These are phyloP conservation scores for Penicillium italicum DNA, from an alignment of 2,329 filamentous ascomycete genomes.

Conservation along the genomic window DNA sequence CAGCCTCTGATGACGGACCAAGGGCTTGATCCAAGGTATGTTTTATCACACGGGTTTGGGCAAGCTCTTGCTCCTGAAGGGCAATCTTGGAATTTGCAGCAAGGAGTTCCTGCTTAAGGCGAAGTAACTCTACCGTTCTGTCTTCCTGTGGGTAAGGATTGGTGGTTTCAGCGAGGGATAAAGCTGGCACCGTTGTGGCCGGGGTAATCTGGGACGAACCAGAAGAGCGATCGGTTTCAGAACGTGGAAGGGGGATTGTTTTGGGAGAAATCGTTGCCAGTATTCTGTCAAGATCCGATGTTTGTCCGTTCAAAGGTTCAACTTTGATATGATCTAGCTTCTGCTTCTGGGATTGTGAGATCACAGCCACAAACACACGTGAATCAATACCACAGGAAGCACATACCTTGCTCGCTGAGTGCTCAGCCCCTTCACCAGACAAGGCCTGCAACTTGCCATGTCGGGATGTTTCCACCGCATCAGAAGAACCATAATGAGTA, in stretches of 20 bases:
- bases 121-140: constrained; percentile 51
- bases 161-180: constrained; percentile 9
- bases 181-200: constrained; percentile 9
- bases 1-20: constrained; percentile 52
- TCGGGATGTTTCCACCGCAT: constrained; percentile 35
- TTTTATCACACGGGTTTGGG: constrained; percentile 58
- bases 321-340: constrained; percentile 43
- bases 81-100: constrained; percentile 57
- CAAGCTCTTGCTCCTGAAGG: constrained; percentile 59
- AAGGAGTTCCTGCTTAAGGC: constrained; percentile 56
- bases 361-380: neutral
- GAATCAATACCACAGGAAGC: neutral
- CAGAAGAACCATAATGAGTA: constrained; percentile 26
- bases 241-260: constrained; percentile 11
- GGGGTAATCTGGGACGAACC: constrained; percentile 18
- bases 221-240: constrained; percentile 22
- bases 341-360: constrained; percentile 46
- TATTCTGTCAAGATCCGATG: constrained; percentile 62
- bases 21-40: constrained; percentile 59
- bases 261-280: constrained; percentile 43
- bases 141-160: constrained; percentile 19
- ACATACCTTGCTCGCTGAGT: constrained; percentile 39
- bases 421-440: constrained; percentile 23
- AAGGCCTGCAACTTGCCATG: constrained; percentile 32
- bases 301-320: constrained; percentile 26